Percentiles rank a stretch among this genome's conserved stretches.
These are phyloP conservation scores for Astrephomene gubernaculifera DNA, from an alignment of 139 green algal genomes.

Conservation along the genomic window DNA sequence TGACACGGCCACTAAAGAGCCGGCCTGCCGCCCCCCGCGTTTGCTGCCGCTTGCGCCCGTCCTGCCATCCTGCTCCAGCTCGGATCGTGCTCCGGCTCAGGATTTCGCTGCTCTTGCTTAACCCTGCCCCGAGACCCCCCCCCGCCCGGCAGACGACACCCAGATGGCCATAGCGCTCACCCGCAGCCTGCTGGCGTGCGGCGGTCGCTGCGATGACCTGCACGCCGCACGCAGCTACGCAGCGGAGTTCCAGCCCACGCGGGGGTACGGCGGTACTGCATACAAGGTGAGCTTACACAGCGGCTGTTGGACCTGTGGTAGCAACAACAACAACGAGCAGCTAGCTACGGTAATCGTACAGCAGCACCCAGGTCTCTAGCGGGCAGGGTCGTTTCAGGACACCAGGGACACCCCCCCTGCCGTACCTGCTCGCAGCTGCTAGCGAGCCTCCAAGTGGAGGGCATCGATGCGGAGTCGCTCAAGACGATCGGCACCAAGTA, in stretches of 20 bases:
- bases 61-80: neutral
- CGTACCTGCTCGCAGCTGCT: slow-evolving; percentile 1
- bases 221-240: slow-evolving; percentile 38
- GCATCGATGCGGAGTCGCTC: neutral
- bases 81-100: neutral
- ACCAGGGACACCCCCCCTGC: too few relatives aligned
- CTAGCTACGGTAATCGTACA: too few relatives aligned
- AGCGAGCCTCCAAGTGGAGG: neutral
- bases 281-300: too few relatives aligned
- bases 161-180: slow-evolving; percentile 60
- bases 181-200: slow-evolving; percentile 41
- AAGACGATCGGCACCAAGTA: slow-evolving; percentile 31
- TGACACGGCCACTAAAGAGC: too few relatives aligned
- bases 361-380: too few relatives aligned
- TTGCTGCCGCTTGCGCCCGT: neutral
- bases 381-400: neutral
- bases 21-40: too few relatives aligned
- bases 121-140: neutral
- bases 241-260: slow-evolving; percentile 12
- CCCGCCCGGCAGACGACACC: slow-evolving; percentile 46
- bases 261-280: slow-evolving; percentile 54
- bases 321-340: too few relatives aligned
- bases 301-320: too few relatives aligned
- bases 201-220: slow-evolving; percentile 11
- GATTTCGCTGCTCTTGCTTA: neutral